phyloP scores from a whole-genome alignment of 257 asterid genomes.

The Mitragyna speciosa region DNA sequence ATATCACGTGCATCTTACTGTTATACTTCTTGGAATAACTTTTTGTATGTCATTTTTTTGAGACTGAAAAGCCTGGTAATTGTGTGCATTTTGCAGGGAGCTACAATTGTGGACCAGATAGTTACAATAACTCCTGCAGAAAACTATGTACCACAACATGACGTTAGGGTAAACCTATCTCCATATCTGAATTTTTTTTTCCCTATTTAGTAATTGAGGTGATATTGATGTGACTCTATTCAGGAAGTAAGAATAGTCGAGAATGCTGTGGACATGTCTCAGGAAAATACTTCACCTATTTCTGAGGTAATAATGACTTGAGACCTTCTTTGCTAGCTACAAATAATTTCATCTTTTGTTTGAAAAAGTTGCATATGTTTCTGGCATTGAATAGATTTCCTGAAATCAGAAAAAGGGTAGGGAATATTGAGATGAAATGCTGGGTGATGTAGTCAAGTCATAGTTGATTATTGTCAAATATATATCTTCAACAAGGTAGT shows the following conservation, averaged over 20 bases:
- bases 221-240: slow-evolving; percentile 11
- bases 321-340: background rate
- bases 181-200: slow-evolving; percentile 11
- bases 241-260: slow-evolving; percentile 48
- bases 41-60: background rate
- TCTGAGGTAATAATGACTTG: slow-evolving; percentile 50
- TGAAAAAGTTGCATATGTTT: background rate
- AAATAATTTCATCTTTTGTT: background rate
- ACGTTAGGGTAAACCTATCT: slow-evolving; percentile 40
- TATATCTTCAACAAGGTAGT: background rate
- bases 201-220: background rate
- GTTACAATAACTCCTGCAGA: slow-evolving; percentile 60
- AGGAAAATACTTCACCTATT: slow-evolving; percentile 37
- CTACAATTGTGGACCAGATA: slow-evolving; percentile 78
- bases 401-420: background rate
- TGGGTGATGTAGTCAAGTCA: background rate
- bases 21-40: background rate
- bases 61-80: background rate
- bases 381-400: background rate
- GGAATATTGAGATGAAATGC: background rate
- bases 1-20: background rate
- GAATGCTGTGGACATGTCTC: slow-evolving; percentile 37
- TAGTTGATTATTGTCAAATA: background rate
- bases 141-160: slow-evolving; percentile 53
- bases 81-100: slow-evolving; percentile 53